Evolutionary conservation across 1,284 basidiomycete species (phyloP).

Genomic region (Puccinia brachypodii): DNA sequence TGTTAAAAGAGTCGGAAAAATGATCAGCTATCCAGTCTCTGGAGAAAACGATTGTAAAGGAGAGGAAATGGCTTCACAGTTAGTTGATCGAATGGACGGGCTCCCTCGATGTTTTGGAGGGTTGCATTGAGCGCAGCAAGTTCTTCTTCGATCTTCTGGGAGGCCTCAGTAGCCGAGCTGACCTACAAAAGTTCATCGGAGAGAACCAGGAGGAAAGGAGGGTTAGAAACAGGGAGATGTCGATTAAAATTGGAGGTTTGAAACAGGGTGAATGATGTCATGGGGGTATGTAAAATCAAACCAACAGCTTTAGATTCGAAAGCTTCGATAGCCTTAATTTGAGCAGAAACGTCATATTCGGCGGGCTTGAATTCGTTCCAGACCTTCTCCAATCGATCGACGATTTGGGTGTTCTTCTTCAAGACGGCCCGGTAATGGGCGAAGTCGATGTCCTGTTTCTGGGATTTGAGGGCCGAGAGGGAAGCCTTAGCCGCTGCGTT

Average conservation of each 20-base stretch:
- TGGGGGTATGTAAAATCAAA: too few species aligned
- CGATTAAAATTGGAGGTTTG: not conserved
- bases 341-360: slow-evolving; percentile 87
- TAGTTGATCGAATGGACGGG: slow-evolving; percentile 95
- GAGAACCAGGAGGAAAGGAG: not conserved
- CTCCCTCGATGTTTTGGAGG: slow-evolving; percentile 94
- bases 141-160: slow-evolving; percentile 87
- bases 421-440: slow-evolving; percentile 84
- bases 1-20: not conserved
- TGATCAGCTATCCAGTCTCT: not conserved
- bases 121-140: slow-evolving; percentile 89
- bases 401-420: slow-evolving; percentile 82
- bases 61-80: slow-evolving; percentile 65
- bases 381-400: slow-evolving; percentile 89
- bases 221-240: not conserved
- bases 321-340: slow-evolving; percentile 92
- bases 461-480: slow-evolving; percentile 66
- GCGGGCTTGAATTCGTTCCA: slow-evolving; percentile 89
- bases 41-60: slow-evolving; percentile 47
- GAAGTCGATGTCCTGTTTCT: slow-evolving; percentile 66
- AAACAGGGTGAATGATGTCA: too few species aligned
- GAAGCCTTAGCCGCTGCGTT: slow-evolving; percentile 73
- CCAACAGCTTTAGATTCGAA: slow-evolving; percentile 95
- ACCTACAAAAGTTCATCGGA: slow-evolving; percentile 63
- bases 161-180: slow-evolving; percentile 84